These are phyloP conservation scores for Colletotrichum destructivum DNA, from an alignment of 2,329 filamentous ascomycete species.

Conservation along the genomic window DNA sequence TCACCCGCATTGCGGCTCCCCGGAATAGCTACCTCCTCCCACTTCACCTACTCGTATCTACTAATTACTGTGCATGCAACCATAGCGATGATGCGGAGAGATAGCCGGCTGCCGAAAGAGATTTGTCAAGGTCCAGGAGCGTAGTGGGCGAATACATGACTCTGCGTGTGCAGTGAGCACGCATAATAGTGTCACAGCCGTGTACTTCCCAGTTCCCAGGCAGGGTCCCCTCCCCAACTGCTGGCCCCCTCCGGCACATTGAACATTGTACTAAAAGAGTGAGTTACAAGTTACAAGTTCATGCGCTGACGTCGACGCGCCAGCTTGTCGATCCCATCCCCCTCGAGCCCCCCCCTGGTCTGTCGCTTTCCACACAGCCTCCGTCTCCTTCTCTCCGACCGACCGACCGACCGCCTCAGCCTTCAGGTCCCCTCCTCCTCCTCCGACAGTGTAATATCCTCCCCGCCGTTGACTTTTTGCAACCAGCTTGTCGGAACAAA, in stretches of 20 bases:
- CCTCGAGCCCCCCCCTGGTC: slow-evolving; percentile 44
- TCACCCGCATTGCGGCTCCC: slow-evolving; percentile 22
- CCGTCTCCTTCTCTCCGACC: slow-evolving; percentile 28
- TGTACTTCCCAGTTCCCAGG: slow-evolving; percentile 33
- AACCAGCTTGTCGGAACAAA: slow-evolving; percentile 7
- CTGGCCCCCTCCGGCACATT: slow-evolving; percentile 1
- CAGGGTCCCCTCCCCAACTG: slow-evolving; percentile 30
- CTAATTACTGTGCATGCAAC: not conserved
- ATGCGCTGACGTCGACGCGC: slow-evolving; percentile 67
- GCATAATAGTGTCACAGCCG: slow-evolving; percentile 18
- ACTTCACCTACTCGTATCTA: not conserved
- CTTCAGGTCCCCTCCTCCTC: not conserved
- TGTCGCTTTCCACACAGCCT: slow-evolving; percentile 37
- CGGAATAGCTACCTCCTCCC: not conserved
- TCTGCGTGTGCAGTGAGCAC: slow-evolving; percentile 18
- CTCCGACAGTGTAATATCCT: not conserved
- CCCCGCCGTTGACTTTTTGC: not conserved
- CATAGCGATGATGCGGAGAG: not conserved
- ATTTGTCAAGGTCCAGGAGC: slow-evolving; percentile 14
- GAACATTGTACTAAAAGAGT: slow-evolving; percentile 37
- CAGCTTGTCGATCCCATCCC: slow-evolving; percentile 53
- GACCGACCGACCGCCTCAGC: not conserved
- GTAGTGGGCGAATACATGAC: slow-evolving; percentile 35
- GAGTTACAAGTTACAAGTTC: slow-evolving; percentile 46
- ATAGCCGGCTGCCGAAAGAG: not conserved